These are phyloP conservation scores for Pyricularia sp. DNA, from an alignment of 2,329 filamentous ascomycete genomes.

Conservation along the genomic window DNA sequence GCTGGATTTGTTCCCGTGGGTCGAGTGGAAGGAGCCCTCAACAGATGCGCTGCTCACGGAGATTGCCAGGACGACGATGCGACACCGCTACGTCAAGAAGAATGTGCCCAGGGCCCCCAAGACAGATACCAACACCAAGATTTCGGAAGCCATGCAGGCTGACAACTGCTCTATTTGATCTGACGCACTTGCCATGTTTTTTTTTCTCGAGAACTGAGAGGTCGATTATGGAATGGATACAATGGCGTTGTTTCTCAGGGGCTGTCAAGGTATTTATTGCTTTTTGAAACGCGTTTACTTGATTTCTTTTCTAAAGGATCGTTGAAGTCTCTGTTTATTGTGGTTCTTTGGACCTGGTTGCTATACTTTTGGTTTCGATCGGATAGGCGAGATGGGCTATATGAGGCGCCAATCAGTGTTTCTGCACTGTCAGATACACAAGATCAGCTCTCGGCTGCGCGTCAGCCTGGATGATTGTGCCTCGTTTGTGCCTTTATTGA, in stretches of 20 bases:
- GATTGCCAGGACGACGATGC: neutral
- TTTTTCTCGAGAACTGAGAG: neutral
- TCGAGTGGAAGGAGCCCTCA: neutral
- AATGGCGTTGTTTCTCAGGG: no score
- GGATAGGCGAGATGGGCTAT: neutral
- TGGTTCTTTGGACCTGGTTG: neutral
- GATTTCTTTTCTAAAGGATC: no score
- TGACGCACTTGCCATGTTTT: neutral
- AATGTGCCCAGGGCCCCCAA: neutral
- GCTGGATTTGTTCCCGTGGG: neutral
- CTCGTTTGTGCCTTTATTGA: neutral
- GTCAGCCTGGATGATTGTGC: neutral
- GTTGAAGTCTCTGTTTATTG: neutral
- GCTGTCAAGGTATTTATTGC: neutral
- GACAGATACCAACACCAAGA: neutral
- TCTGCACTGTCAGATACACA: neutral
- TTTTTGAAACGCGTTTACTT: neutral
- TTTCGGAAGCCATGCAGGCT: neutral
- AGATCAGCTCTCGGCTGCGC: neutral
- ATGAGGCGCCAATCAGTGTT: neutral
- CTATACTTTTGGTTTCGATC: neutral
- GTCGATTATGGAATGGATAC: no score
- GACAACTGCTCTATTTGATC: neutral
- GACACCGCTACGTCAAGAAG: neutral
- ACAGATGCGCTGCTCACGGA: neutral